Conservation (phyloP, 1,284 basidiomycete genomes). For the Schizophyllum commune region DNA sequence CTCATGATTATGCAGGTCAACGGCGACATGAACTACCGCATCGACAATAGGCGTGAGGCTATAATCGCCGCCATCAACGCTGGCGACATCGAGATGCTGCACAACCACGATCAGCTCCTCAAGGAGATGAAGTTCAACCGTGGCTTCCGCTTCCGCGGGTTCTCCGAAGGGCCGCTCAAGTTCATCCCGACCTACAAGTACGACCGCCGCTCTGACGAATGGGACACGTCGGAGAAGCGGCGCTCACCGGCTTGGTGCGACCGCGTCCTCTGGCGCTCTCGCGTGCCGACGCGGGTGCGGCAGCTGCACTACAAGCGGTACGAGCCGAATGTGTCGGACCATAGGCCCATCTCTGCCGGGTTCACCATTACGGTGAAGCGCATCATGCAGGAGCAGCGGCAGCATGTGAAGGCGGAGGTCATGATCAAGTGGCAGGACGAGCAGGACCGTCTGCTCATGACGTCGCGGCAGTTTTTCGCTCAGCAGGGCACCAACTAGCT, state of each 20-base stretch:
- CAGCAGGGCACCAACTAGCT: not conserved
- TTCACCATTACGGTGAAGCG: conserved; percentile 70
- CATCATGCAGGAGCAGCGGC: conserved; percentile 52
- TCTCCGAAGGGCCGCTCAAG: conserved; percentile 75
- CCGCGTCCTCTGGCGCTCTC: conserved; percentile 78
- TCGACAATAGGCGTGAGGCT: conserved; percentile 82
- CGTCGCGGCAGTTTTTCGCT: not conserved
- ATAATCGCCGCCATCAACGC: conserved; percentile 64
- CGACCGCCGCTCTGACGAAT: conserved; percentile 70
- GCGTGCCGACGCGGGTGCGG: conserved; percentile 47
- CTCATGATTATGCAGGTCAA: conserved; percentile 40
- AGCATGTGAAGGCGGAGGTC: conserved; percentile 45
- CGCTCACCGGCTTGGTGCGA: conserved; percentile 96
- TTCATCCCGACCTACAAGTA: conserved; percentile 97
- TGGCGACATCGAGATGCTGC: conserved; percentile 57
- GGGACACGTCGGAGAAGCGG: conserved; percentile 84
- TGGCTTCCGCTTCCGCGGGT: conserved; percentile 77
- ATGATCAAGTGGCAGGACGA: conserved; percentile 50
- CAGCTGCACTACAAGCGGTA: conserved; percentile 69
- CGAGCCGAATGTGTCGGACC: conserved; percentile 80
- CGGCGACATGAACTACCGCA: conserved; percentile 89
- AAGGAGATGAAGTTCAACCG: conserved; percentile 86
- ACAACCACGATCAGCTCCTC: conserved; percentile 81
- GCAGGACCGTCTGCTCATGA: conserved; percentile 43
- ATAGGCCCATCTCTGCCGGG: conserved; percentile 79